Evolutionary conservation across 306 rosid species (phyloP), one percentile per base, ranked within the genome.

Genomic region (Cucumis melo): DNA sequence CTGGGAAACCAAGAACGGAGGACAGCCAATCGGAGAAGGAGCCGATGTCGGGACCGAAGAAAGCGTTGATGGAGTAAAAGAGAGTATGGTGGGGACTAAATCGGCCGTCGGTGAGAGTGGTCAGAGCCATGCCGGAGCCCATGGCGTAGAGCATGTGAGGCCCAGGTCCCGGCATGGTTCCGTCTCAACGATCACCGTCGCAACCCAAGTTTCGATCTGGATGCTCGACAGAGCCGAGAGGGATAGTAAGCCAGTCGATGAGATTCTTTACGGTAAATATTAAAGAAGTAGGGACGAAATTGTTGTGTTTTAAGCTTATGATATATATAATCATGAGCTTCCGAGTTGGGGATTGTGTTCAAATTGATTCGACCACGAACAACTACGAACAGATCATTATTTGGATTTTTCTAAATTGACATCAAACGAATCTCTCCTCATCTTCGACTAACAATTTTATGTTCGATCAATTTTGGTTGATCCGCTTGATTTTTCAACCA

Each of bases 21-120:
- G 78, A 83, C 8, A 93, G 90, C 98, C 97, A 91, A 9, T 91
- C 89, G 6, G 91, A 78, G 91, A 93, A 93, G 80, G 97, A 91
- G 77, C 98, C 97, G 80, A 93, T 84, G 78, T 91, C 98, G 10
- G 98, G 98, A 65, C 93, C 97, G 78, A 93, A 93, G 91, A 93
- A 93, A 72, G 98, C 81, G 80, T 93, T 93, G 82, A 89, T 0
- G 54, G 92, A 74, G 86, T 89, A 93, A 60, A 82, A 32, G 75
- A 93, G 85, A 15, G 89, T 89, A 76, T 89, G 98, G 83, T 91
- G 97, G 0, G 97, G 96, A 79, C 85, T 86, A 78, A 91, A 93
- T 79, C 89, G 83, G 54, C 96, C 96, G 14, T 81, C 77, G 82
- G 77, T 75, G 60, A 82, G 78, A 39, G 80, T 81, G 67, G 85